Base-by-base conservation (phyloP, 108 stramenopile species). In the Stephanodiscus minutulus region DNA sequence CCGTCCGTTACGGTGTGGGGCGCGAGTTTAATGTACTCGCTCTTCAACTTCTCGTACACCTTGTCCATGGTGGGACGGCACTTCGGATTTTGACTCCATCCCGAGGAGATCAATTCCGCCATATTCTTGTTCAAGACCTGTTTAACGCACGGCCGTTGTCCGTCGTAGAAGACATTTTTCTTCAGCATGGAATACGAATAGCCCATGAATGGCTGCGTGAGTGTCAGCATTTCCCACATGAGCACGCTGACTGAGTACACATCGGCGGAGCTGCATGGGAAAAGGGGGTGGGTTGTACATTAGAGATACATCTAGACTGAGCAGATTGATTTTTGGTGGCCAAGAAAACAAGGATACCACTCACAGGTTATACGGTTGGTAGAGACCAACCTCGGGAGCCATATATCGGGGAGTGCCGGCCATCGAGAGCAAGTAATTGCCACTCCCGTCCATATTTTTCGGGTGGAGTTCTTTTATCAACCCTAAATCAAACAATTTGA, bases 221-320 rank as follows among this genome's bases (percentile, higher is more conserved):
- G 49, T 2, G 74, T 68, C 2, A 88, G 50, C 7, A 94, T 64
- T 73, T 94, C 88, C 90, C 90, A 94, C 5, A 89, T 47, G 7
- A 91, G 33, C 64, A 94, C 84, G 43, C 64, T 79, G 81, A 90
- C 88, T 21, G 87, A 85, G 54, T 90, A 94, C 11, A 91, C 90
- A 74, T 94, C 92, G 43, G 86, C 80, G 29, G 71, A 76, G 59
- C 57, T 58, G 57, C 5, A 29, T 4, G 15, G 0, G n/a, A 37
- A 58, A n/a, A 36, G 18, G 10, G 24, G 6, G 25, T 8, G 52
- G 8, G 52, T 7, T 20, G 21, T n/a, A n/a, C n/a, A n/a, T n/a
- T n/a, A n/a, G n/a, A n/a, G n/a, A n/a, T n/a, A n/a, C n/a, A n/a
- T n/a, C n/a, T n/a, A n/a, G n/a, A n/a, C n/a, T n/a, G n/a, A n/a